Evolutionary conservation across 2,329 filamentous ascomycete genomes (phyloP).

Genomic region (Diaporthe ampelina): DNA sequence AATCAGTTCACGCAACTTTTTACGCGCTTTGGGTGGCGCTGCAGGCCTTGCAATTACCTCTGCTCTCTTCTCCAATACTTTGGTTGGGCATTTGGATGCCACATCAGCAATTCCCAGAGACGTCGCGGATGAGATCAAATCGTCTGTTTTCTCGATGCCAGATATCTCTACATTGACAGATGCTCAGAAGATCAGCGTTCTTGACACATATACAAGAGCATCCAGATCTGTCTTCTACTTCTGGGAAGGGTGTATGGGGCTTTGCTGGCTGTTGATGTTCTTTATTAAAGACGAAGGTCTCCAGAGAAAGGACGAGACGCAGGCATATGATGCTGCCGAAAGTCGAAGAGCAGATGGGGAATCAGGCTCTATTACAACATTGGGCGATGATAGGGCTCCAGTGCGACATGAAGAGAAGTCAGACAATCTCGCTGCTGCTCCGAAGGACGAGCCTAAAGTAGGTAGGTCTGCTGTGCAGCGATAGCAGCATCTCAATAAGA

Average conservation of each 20-base stretch:
- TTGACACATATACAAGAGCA: slow-evolving; percentile 38
- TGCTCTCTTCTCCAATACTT: slow-evolving; percentile 54
- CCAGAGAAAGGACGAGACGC: slow-evolving; percentile 37
- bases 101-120: slow-evolving; percentile 39
- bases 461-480: background rate
- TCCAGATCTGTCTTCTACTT: slow-evolving; percentile 41
- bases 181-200: slow-evolving; percentile 25
- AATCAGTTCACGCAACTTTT: slow-evolving; percentile 74
- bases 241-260: slow-evolving; percentile 38
- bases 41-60: slow-evolving; percentile 70
- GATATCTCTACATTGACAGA: slow-evolving; percentile 51
- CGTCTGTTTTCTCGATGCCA: slow-evolving; percentile 55
- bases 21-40: slow-evolving; percentile 71
- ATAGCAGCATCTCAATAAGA: background rate
- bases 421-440: background rate
- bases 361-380: background rate
- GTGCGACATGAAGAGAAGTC: background rate
- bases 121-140: slow-evolving; percentile 53
- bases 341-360: slow-evolving; percentile 11
- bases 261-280: slow-evolving; percentile 36
- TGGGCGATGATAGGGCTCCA: slow-evolving; percentile 17
- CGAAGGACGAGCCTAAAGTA: background rate
- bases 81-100: slow-evolving; percentile 51
- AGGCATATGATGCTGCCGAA: background rate
- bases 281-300: slow-evolving; percentile 40